phyloP scores from a whole-genome alignment of 345 rosid genomes.

The Arabis hirsuta region DNA sequence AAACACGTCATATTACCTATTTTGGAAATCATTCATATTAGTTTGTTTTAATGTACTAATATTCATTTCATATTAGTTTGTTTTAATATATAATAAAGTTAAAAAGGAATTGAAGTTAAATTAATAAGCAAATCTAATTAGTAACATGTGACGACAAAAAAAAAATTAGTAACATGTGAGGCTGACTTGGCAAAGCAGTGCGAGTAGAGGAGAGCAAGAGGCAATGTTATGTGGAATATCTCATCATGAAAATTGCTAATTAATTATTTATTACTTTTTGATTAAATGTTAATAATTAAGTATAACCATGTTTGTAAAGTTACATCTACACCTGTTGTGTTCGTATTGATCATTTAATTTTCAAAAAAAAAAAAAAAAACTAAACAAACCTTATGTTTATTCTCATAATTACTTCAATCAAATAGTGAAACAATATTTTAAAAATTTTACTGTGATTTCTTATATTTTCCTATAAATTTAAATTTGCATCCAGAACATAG shows the following conservation, averaged over 20 bases:
- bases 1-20: conserved; percentile 38
- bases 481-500: not conserved
- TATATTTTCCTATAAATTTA: not conserved
- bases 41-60: not conserved
- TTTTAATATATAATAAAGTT: conserved; percentile 10
- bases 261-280: conserved; percentile 13
- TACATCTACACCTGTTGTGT: conserved; percentile 28
- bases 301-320: conserved; percentile 32
- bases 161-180: conserved; percentile 36
- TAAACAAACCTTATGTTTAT: not conserved
- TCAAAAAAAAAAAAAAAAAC: not conserved
- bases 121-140: conserved; percentile 15
- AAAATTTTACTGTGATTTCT: not conserved
- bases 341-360: conserved; percentile 1
- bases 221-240: conserved; percentile 32
- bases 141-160: conserved; percentile 43
- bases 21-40: conserved; percentile 27
- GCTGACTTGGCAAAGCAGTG: conserved; percentile 26
- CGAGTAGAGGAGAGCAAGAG: conserved; percentile 20
- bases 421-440: not conserved
- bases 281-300: conserved; percentile 1
- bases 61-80: too few relatives aligned
- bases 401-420: not conserved
- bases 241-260: conserved; percentile 27
- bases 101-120: not conserved